Evolutionary conservation across 108 stramenopile genomes (phyloP).

Genomic region (Chaetoceros tenuissimus): DNA sequence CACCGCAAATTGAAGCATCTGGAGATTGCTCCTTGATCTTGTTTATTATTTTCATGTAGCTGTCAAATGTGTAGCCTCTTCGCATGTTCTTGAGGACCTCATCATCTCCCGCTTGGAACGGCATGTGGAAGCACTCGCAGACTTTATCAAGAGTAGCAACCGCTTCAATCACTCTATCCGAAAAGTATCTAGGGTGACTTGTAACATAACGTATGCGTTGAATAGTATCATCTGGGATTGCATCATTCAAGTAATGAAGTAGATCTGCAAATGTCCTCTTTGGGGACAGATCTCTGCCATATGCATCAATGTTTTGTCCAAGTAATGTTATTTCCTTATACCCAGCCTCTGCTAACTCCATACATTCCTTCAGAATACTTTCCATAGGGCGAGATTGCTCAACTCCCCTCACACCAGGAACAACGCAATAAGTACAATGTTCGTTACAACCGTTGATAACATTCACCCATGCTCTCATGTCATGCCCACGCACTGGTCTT

Average conservation of each 20-base stretch:
- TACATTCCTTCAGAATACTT: constrained; percentile 70
- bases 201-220: constrained; percentile 85
- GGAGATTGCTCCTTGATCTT: constrained; percentile 59
- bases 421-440: constrained; percentile 92
- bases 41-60: constrained; percentile 83
- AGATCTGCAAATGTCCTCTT: constrained; percentile 84
- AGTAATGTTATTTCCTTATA: constrained; percentile 86
- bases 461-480: constrained; percentile 83
- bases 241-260: constrained; percentile 60
- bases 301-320: constrained; percentile 95
- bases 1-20: constrained; percentile 70
- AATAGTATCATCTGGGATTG: constrained; percentile 37
- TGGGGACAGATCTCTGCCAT: constrained; percentile 85
- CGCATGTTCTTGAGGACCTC: constrained; percentile 72
- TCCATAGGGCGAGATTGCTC: constrained; percentile 87
- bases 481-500: constrained; percentile 46
- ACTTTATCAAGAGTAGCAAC: constrained; percentile 74
- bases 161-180: constrained; percentile 83
- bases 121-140: constrained; percentile 87
- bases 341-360: constrained; percentile 48
- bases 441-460: constrained; percentile 79
- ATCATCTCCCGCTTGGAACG: constrained; percentile 88
- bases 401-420: constrained; percentile 80
- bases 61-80: constrained; percentile 84
- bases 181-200: constrained; percentile 89